These are phyloP conservation scores for Candida maris DNA, from an alignment of 805 yeast species.

Conservation along the genomic window DNA sequence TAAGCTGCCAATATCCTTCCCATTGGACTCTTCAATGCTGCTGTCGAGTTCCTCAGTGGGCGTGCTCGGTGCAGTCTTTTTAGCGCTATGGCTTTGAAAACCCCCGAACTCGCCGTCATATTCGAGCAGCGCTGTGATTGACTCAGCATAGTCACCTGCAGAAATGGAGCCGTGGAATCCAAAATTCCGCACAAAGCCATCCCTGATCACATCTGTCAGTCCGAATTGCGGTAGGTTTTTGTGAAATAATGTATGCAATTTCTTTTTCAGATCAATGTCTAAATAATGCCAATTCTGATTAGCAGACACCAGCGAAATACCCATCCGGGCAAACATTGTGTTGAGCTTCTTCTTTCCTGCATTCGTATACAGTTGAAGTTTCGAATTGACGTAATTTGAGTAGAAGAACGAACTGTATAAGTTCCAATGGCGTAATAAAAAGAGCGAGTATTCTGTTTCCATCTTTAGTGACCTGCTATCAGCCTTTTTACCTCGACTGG, in stretches of 20 bases:
- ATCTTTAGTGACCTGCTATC: conserved; percentile 45
- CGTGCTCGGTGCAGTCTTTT: conserved; percentile 10
- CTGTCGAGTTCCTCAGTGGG: conserved; percentile 21
- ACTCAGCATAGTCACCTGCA: conserved; percentile 91
- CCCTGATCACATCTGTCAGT: conserved; percentile 74
- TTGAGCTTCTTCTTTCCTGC: conserved; percentile 84
- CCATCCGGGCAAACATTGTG: conserved; percentile 94
- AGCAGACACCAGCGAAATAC: conserved; percentile 83
- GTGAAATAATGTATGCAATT: conserved; percentile 62
- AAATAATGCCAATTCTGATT: conserved; percentile 90
- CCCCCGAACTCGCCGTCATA: conserved; percentile 41
- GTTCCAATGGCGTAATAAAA: conserved; percentile 88
- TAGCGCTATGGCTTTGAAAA: conserved; percentile 8
- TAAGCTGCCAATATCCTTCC: conserved; percentile 26
- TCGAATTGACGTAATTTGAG: conserved; percentile 87
- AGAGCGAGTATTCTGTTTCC: conserved; percentile 82
- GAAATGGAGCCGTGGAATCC: conserved; percentile 86
- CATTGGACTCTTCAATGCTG: conserved; percentile 22
- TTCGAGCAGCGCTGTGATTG: conserved; percentile 81
- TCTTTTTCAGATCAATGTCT: conserved; percentile 74
- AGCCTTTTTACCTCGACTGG: conserved; percentile 28
- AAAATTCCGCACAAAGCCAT: conserved; percentile 81
- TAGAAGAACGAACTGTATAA: conserved; percentile 86
- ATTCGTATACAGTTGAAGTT: conserved; percentile 83
- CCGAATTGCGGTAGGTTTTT: conserved; percentile 74